These are phyloP conservation scores for Wickerhamiella sorbophila DNA, from an alignment of 805 yeast species.

Conservation along the genomic window DNA sequence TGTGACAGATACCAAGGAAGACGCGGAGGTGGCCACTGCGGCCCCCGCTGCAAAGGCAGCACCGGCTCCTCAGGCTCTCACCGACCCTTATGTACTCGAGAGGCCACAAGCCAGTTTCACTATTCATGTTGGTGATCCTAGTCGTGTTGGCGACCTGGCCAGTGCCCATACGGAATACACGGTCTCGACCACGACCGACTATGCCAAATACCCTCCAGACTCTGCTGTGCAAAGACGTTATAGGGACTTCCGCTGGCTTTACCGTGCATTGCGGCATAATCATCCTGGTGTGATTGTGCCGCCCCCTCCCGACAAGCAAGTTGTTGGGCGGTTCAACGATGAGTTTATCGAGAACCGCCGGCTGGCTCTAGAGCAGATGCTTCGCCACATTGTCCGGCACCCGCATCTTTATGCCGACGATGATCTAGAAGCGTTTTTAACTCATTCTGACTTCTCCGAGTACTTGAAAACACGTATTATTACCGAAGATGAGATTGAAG, in stretches of 20 bases:
- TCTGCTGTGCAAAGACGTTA: constrained; percentile 68
- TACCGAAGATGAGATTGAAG: constrained; percentile 37
- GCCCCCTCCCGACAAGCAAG: constrained; percentile 92
- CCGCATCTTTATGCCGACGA: constrained; percentile 48
- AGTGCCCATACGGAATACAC: constrained; percentile 80
- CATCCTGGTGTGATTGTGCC: constrained; percentile 89
- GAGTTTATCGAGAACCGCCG: constrained; percentile 81
- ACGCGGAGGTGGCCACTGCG: not conserved
- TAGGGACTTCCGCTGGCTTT: constrained; percentile 87
- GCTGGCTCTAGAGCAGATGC: constrained; percentile 73
- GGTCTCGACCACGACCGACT: constrained; percentile 47
- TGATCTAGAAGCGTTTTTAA: constrained; percentile 66
- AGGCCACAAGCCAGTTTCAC: constrained; percentile 13
- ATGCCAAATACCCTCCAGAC: constrained; percentile 30
- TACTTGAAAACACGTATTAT: constrained; percentile 40
- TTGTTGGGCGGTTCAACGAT: constrained; percentile 80
- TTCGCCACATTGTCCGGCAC: constrained; percentile 49
- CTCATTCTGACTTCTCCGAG: constrained; percentile 50
- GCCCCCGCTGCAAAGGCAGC: not conserved
- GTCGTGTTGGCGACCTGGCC: constrained; percentile 81
- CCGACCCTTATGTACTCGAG: not conserved
- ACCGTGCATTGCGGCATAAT: constrained; percentile 69
- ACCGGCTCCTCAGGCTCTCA: not conserved
- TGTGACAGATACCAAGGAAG: not conserved
- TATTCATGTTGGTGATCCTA: constrained; percentile 77